These are phyloP conservation scores for Blastobotrys chiropterorum DNA, from an alignment of 805 yeast species.

Conservation along the genomic window DNA sequence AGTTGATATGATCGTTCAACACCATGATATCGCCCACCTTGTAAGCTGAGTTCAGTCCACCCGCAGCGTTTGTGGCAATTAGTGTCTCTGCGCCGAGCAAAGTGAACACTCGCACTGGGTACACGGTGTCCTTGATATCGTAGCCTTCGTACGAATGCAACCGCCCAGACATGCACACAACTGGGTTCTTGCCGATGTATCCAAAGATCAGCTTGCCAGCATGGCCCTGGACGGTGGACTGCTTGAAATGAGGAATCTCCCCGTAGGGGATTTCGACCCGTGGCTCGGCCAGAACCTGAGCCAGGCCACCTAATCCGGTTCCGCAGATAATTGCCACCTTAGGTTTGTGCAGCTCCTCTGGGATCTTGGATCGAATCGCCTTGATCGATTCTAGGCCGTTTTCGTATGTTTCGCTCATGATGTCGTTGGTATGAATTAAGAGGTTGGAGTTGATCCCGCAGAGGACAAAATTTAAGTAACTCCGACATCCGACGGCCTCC, in stretches of 20 bases:
- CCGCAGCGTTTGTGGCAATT: slow-evolving; percentile 88
- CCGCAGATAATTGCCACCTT: slow-evolving; percentile 82
- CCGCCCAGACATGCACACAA: slow-evolving; percentile 90
- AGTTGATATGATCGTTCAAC: slow-evolving; percentile 77
- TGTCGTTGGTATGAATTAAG: not conserved
- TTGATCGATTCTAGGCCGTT: slow-evolving; percentile 14
- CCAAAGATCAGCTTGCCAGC: slow-evolving; percentile 81
- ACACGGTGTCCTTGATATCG: slow-evolving; percentile 70
- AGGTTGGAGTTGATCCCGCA: not conserved
- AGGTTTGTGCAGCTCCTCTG: slow-evolving; percentile 37
- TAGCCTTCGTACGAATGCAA: slow-evolving; percentile 92
- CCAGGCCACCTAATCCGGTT: slow-evolving; percentile 87
- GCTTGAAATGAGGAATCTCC: slow-evolving; percentile 72
- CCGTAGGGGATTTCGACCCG: slow-evolving; percentile 50
- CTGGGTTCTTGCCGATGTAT: slow-evolving; percentile 67
- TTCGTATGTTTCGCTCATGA: slow-evolving; percentile 6
- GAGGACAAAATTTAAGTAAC: not conserved
- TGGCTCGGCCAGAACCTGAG: slow-evolving; percentile 40
- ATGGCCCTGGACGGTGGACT: slow-evolving; percentile 82
- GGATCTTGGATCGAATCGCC: slow-evolving; percentile 14
- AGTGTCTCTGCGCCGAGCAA: slow-evolving; percentile 54
- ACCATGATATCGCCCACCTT: slow-evolving; percentile 89
- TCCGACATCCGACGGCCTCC: not conserved
- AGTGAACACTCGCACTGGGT: slow-evolving; percentile 75
- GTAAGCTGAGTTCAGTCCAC: slow-evolving; percentile 65